Base-by-base conservation (phyloP, 306 rosid genomes). In the Glycine soja region DNA sequence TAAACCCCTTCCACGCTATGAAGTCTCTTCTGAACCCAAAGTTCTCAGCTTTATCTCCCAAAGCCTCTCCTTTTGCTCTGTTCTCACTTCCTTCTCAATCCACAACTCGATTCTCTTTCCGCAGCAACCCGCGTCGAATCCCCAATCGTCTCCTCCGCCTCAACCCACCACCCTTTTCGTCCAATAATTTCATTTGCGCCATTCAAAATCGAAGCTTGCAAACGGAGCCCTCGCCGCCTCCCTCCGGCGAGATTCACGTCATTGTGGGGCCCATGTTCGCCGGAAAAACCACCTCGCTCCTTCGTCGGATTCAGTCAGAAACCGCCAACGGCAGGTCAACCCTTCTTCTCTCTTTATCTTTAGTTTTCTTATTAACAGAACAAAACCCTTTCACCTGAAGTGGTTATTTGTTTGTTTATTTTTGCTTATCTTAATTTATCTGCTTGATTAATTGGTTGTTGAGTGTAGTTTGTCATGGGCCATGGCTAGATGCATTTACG, bases 221-320 rank as follows among this genome's bases (percentile, higher is more conserved):
- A 58, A 77, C 68, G 54, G 89, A 69, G 18, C 84, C 77, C 11
- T 45, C 89, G 78, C 87, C 76, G 5, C 42, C 88, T 70, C 61
- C 53, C 32, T 77, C 93, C 8, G 98, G 98, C 46, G 93, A 95
- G 87, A 84, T 93, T 85, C 98, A 95, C 80, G 96, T 93, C 56
- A 86, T 95, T 34, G 86, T 93, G 57, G 98, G 99, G 6, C 98
- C 99, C 34, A 93, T 95, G 98, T 95, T 93, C 77, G 96, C 98
- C 32, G 98, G 99, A 32, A 93, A 95, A 76, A 88, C 98, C 14
- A 90, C 97, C 64, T 76, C 93, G 1, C 99, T 95, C 74, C 95
- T 95, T 64, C 92, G 88, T 0, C 90, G 93, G 66, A 84, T 95
- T 83, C 96, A 93, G 61, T 88, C 86, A 2, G 93, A 90, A 89